Evolutionary conservation across 768 basidiomycete genomes (phyloP).

Genomic region (Pulveroboletus sp.): DNA sequence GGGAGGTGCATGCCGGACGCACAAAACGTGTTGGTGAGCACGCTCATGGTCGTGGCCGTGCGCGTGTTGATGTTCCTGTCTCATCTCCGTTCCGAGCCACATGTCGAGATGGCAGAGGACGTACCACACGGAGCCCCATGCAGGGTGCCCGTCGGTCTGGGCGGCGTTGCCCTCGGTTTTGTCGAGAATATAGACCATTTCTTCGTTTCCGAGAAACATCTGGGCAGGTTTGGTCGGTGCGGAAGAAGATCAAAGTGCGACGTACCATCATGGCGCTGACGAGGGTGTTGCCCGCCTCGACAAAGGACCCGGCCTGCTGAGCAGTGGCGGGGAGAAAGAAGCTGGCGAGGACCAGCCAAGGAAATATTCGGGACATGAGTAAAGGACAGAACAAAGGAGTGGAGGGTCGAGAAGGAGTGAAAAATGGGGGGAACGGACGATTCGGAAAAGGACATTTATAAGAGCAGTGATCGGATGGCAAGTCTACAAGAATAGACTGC

Average conservation of each 20-base stretch:
- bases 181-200: slow-evolving; percentile 87
- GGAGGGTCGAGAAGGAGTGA: neutral
- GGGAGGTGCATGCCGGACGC: slow-evolving; percentile 79
- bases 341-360: slow-evolving; percentile 8
- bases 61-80: slow-evolving; percentile 20
- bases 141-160: slow-evolving; percentile 65
- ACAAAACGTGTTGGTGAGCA: slow-evolving; percentile 72
- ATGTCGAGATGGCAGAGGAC: neutral
- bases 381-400: slow-evolving; percentile 5
- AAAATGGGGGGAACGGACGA: no score
- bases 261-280: slow-evolving; percentile 55
- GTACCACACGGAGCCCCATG: slow-evolving; percentile 70
- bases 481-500: no score
- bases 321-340: slow-evolving; percentile 8
- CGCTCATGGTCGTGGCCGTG: slow-evolving; percentile 25
- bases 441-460: no score
- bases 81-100: neutral
- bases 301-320: slow-evolving; percentile 16
- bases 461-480: no score
- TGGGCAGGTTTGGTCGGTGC: slow-evolving; percentile 17
- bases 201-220: slow-evolving; percentile 77
- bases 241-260: neutral
- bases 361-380: slow-evolving; percentile 2
- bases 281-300: slow-evolving; percentile 30
- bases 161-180: slow-evolving; percentile 78